Base-by-base conservation (phyloP, 768 basidiomycete genomes). In the Hypsizygus marmoreus region DNA sequence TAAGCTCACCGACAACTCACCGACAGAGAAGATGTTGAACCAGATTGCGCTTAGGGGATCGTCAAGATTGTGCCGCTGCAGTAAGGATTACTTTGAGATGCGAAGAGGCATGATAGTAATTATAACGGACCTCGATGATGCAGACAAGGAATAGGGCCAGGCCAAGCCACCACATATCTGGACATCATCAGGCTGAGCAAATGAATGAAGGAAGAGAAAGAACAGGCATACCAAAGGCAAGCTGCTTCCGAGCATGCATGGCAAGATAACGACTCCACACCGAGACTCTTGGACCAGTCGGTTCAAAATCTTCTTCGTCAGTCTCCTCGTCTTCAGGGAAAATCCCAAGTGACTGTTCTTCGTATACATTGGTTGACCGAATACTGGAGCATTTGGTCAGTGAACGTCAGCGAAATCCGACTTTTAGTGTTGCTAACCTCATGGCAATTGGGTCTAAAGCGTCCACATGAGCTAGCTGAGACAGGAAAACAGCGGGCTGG, bases 121-220 rank as follows among this genome's bases (percentile, higher is more conserved):
- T 5, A n/a, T 20, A 13, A 53, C 76, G 48, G 50, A 90, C 91
- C 78, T 97, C 97, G 50, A 97, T 84, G 53, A 97, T 95, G 62
- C 95, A 97, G 30, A 97, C 74, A 2, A 97, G 65, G 67, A 94
- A 93, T 10, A 97, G 65, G 0, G 91, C 92, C 10, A 91, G 64
- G 0, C 73, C 88, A 16, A 98, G 65, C 93, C 93, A 97, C 95
- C 95, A 97, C 80, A 97, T 92, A 66, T 97, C 95, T 93, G 51
- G 6, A 45, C n/a, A 12, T 37, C 31, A 48, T 47, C 7, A 30
- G 6, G 33, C 12, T 17, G 9, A 11, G 37, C 12, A 37, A 40
- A 11, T 25, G 6, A 24, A 24, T 25, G n/a, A 41, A 13, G 2
- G 14, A 4, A n/a, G 1, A 10, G 16, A 6, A n/a, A 41, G 40